Evolutionary conservation across 1,284 basidiomycete genomes (phyloP), one percentile per base, ranked within the genome.

Genomic region (Trichosporon coremiiforme): DNA sequence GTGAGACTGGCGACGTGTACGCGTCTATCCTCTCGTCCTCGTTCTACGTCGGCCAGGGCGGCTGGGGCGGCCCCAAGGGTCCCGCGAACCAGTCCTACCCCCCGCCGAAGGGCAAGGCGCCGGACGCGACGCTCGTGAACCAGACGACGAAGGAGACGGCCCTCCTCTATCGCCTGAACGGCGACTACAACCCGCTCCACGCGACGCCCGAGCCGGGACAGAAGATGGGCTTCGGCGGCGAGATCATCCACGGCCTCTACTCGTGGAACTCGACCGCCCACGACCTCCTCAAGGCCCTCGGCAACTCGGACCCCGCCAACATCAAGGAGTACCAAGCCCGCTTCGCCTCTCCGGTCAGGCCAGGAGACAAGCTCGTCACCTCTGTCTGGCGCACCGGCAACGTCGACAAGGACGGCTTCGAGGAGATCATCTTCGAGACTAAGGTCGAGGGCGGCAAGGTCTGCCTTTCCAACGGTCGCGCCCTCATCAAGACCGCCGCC

Each of bases 121-220:
- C 69, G 20, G 69, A 73, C 66, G 64, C 36, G 22, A 65, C 64
- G 1, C 41, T 73, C 35, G 33, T 35, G 10, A 50, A 68, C 66
- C 71, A 73, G 69, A 73, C 71, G 8, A 65, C 55, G 20, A 45
- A 63, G 35, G 66, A 67, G 68, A 73, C 71, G 1, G 65, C 71
- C 1, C 65, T 73, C 45, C 71, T 73, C 25, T 73, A 73, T 63
- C 71, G 71, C 41, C 71, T 73, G 33, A 73, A 73, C 66, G 71
- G 71, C 55, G 71, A 73, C 71, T 73, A 73, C 71, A 73, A 73
- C 71, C 71, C 71, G 2, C 71, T 73, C 7, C 71, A 73, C 69
- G 66, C 68, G 3, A 70, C 69, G 20, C 71, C 71, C 17, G 69
- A 68, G 66, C 67, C 69, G 12, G 71, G 71, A 57, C 38, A 65